Evolutionary conservation across 768 basidiomycete species (phyloP).

Genomic region (Pleurotus tuber-regium): DNA sequence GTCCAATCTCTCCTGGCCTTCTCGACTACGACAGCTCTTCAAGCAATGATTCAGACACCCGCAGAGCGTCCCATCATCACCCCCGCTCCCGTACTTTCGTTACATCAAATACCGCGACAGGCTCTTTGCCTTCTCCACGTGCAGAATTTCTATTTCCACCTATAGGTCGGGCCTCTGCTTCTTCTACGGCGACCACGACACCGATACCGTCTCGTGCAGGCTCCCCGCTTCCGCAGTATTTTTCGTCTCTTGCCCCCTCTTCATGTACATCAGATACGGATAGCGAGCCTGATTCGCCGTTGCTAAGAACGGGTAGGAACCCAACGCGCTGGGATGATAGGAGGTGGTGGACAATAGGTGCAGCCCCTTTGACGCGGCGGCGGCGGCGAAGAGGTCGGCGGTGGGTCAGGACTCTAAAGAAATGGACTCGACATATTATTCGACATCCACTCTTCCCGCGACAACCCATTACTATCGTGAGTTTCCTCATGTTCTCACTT

Average conservation of each 20-base stretch:
- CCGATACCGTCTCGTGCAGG: conserved; percentile 62
- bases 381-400: conserved; percentile 50
- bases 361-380: conserved; percentile 25
- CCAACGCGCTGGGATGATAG: conserved; percentile 44
- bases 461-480: conserved; percentile 78
- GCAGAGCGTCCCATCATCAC: conserved; percentile 20
- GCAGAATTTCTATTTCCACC: conserved; percentile 33
- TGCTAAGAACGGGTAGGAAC: conserved; percentile 33
- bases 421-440: conserved; percentile 52
- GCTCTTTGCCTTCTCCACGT: conserved; percentile 15
- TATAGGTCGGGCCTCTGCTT: conserved; percentile 23
- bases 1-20: conserved; percentile 18
- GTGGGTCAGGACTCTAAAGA: conserved; percentile 48
- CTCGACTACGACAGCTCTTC: conserved; percentile 45
- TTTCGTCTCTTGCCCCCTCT: conserved; percentile 41
- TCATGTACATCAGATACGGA: conserved; percentile 63
- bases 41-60: conserved; percentile 40
- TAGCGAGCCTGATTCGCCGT: conserved; percentile 52
- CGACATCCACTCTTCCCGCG: conserved; percentile 77
- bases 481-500: conserved; percentile 25
- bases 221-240: conserved; percentile 59
- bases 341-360: conserved; percentile 53
- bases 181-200: conserved; percentile 42
- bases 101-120: conserved; percentile 19
- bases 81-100: conserved; percentile 22